Evolutionary conservation across 2,329 filamentous ascomycete genomes (phyloP).

Genomic region (Aurifilum marmelostoma): DNA sequence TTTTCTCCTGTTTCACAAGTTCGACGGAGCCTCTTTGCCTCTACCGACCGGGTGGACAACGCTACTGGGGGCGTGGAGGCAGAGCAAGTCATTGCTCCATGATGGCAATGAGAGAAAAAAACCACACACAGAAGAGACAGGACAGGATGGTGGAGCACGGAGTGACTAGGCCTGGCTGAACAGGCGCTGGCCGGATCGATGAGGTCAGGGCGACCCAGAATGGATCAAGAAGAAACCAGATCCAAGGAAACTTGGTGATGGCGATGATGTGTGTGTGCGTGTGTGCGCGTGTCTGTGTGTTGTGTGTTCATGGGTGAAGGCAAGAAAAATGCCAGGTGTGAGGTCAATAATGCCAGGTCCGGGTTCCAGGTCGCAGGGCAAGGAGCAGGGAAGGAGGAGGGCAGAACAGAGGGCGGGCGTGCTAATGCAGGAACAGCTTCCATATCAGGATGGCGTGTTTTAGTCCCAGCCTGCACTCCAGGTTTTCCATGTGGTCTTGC

Average conservation of each 20-base stretch:
- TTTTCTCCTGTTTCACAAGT: conserved; percentile 24
- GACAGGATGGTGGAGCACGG: neutral
- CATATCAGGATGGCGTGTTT: conserved; percentile 24
- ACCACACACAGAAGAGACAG: neutral
- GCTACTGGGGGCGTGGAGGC: neutral
- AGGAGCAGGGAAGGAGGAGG: conserved; percentile 5
- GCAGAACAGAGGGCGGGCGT: conserved; percentile 7
- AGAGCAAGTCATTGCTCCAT: neutral
- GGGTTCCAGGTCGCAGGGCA: neutral
- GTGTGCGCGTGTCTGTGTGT: neutral
- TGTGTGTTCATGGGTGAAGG: neutral
- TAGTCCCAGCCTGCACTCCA: conserved; percentile 27
- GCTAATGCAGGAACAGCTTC: conserved; percentile 31
- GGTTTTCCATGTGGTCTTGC: conserved; percentile 27
- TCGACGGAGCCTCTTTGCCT: neutral
- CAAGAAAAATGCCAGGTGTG: neutral
- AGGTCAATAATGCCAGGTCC: neutral
- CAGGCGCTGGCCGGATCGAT: neutral
- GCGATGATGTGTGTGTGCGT: neutral
- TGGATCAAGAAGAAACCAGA: neutral
- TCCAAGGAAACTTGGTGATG: neutral
- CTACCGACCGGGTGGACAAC: neutral
- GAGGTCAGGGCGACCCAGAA: conserved; percentile 13
- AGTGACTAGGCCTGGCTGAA: neutral
- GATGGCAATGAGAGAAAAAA: neutral